These are phyloP conservation scores for Zymoseptoria passerinii DNA, from an alignment of 2,329 filamentous ascomycete species.

Conservation along the genomic window DNA sequence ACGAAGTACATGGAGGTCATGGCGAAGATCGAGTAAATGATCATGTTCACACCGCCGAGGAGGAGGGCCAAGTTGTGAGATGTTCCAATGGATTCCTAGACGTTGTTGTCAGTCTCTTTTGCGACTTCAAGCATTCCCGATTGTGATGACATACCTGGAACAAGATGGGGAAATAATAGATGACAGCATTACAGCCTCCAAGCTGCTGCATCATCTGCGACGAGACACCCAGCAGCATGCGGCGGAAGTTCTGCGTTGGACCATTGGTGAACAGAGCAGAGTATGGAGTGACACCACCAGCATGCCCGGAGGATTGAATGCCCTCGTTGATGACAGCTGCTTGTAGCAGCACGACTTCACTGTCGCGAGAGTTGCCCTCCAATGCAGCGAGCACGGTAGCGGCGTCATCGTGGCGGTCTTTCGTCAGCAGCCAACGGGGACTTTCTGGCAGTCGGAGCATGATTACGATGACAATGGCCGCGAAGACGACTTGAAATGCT, in stretches of 20 bases:
- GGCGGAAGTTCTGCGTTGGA: constrained; percentile 57
- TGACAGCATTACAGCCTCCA: constrained; percentile 42
- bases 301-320: constrained; percentile 17
- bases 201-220: constrained; percentile 58
- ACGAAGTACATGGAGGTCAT: constrained; percentile 57
- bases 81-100: constrained; percentile 44
- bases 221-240: constrained; percentile 53
- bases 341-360: constrained; percentile 43
- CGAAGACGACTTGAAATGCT: constrained; percentile 46
- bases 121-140: neutral
- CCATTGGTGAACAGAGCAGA: constrained; percentile 52
- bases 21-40: constrained; percentile 47
- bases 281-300: constrained; percentile 36
- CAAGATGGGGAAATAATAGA: constrained; percentile 38
- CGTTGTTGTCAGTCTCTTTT: neutral
- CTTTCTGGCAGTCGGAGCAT: constrained; percentile 40
- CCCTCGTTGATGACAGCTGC: constrained; percentile 11
- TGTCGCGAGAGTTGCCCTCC: constrained; percentile 41
- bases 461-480: constrained; percentile 35
- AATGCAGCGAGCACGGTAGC: constrained; percentile 45
- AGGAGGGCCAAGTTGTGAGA: constrained; percentile 36
- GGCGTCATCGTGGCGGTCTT: constrained; percentile 39
- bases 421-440: constrained; percentile 39
- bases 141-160: constrained; percentile 10
- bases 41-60: constrained; percentile 45